These are phyloP conservation scores for Tuctoria greenei DNA, from an alignment of 176 grass and related monocot genomes.

Conservation along the genomic window DNA sequence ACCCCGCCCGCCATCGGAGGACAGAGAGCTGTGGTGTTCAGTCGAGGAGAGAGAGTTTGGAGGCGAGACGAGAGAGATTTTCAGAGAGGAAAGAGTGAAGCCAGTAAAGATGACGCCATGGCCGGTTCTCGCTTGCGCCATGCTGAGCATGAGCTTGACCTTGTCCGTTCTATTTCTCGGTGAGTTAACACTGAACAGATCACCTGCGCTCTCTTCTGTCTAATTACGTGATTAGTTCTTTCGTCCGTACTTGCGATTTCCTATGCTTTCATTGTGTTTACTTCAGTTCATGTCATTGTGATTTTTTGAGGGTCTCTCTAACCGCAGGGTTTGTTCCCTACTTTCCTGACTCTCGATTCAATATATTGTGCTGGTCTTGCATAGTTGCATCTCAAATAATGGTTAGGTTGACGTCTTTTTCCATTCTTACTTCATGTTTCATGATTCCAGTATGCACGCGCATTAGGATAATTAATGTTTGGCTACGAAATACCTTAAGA, in stretches of 20 bases:
- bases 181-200: conserved; percentile 13
- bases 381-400: neutral
- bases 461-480: conserved; percentile 30
- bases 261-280: neutral
- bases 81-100: neutral
- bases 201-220: neutral
- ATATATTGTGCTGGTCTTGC: neutral
- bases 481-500: conserved; percentile 29
- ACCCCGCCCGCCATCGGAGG: neutral
- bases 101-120: conserved; percentile 4
- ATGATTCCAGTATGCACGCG: conserved; percentile 5
- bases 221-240: neutral
- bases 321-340: neutral
- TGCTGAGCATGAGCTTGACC: no score
- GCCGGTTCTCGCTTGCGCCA: conserved; percentile 26
- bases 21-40: neutral
- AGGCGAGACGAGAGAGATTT: neutral
- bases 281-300: neutral
- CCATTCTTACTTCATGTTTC: neutral
- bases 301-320: neutral
- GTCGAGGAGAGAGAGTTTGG: neutral
- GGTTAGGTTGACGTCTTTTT: neutral
- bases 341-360: neutral
- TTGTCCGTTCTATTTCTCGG: conserved; percentile 25
- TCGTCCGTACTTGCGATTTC: neutral